These are phyloP conservation scores for Pleurotus cornucopiae DNA, from an alignment of 768 basidiomycete species.

Conservation along the genomic window DNA sequence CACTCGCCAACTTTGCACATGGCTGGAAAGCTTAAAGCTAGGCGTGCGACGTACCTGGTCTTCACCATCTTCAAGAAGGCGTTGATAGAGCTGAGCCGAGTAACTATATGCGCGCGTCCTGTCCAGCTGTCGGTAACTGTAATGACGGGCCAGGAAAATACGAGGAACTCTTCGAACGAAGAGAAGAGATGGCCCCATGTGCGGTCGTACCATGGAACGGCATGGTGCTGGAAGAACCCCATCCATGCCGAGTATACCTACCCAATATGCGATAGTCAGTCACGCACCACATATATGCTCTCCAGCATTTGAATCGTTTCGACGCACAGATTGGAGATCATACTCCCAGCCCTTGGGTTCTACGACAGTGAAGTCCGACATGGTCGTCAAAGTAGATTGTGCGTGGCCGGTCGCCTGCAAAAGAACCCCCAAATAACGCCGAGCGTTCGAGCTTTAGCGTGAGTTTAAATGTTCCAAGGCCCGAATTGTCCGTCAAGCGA, in stretches of 20 bases:
- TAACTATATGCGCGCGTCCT: conserved; percentile 74
- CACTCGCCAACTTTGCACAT: no score
- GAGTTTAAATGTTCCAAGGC: no score
- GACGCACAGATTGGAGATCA: conserved; percentile 70
- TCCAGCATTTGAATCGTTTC: background rate
- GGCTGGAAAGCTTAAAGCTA: no score
- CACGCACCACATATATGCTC: no score
- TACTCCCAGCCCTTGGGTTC: conserved; percentile 78
- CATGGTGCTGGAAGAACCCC: conserved; percentile 70
- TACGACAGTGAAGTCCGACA: conserved; percentile 71
- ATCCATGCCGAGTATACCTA: conserved; percentile 73
- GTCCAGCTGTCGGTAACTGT: conserved; percentile 71
- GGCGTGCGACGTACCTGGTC: conserved; percentile 45
- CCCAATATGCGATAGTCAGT: background rate
- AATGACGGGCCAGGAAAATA: conserved; percentile 82
- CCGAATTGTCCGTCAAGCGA: no score
- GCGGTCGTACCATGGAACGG: conserved; percentile 73
- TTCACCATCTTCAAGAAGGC: conserved; percentile 86
- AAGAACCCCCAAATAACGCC: background rate
- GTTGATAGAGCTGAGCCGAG: conserved; percentile 63
- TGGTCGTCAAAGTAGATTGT: conserved; percentile 17
- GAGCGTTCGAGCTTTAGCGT: background rate
- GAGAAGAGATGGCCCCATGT: conserved; percentile 79
- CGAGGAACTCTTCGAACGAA: conserved; percentile 73
- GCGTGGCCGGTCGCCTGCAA: background rate